Conservation (phyloP, 139 green algal species). For the Zygnema circumcarinatum region DNA sequence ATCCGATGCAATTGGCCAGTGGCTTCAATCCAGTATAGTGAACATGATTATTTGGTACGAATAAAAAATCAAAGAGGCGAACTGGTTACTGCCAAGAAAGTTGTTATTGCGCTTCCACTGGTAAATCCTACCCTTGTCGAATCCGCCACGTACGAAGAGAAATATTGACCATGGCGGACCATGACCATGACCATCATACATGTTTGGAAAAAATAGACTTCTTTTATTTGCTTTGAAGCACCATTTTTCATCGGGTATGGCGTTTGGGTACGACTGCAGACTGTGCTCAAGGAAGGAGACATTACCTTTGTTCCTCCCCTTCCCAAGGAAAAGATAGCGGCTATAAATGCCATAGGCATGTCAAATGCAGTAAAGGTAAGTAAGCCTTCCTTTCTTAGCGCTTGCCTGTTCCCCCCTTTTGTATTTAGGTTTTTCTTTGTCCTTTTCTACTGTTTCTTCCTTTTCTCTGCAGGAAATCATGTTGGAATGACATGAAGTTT, state of each 20-base stretch:
- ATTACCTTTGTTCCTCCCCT: slow-evolving; percentile 77
- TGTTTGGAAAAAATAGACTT: too few species aligned
- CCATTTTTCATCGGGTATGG: too few species aligned
- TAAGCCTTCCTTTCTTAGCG: background rate
- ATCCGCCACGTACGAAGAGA: background rate
- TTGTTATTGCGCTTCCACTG: slow-evolving; percentile 38
- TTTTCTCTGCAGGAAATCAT: too few species aligned
- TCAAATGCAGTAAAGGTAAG: slow-evolving; percentile 69
- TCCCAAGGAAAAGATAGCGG: slow-evolving; percentile 67
- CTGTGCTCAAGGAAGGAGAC: slow-evolving; percentile 59
- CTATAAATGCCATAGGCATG: slow-evolving; percentile 60
- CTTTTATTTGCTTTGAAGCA: too few species aligned
- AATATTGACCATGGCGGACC: background rate
- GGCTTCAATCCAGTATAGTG: slow-evolving; percentile 3
- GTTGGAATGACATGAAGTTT: too few species aligned
- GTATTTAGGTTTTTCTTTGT: background rate
- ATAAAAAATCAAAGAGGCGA: slow-evolving; percentile 17
- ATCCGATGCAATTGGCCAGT: slow-evolving; percentile 33
- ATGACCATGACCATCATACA: too few species aligned
- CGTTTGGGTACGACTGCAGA: too few species aligned
- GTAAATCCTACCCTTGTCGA: background rate
- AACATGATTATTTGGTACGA: background rate
- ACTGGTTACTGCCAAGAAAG: background rate
- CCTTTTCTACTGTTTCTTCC: background rate
- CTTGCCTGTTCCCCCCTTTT: too few species aligned